Evolutionary conservation across 2,329 filamentous ascomycete species (phyloP).

Genomic region (Periconia sp.): DNA sequence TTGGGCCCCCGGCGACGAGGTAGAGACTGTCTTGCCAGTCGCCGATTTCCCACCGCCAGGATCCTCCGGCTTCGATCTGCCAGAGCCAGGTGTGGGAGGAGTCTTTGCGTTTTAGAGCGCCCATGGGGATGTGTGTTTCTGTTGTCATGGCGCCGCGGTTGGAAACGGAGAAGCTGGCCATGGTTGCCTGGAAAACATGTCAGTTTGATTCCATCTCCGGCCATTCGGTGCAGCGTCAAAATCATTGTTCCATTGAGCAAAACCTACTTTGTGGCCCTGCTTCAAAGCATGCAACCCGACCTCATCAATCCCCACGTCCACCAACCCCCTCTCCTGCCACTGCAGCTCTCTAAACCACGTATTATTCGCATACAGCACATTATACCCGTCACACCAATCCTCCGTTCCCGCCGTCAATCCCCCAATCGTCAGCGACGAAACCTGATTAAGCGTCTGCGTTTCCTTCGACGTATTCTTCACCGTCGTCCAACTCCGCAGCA

Average conservation of each 20-base stretch:
- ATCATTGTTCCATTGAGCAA: too few relatives aligned
- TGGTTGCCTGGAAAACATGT: background rate
- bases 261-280: background rate
- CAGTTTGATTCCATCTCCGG: too few relatives aligned
- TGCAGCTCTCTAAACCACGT: constrained; percentile 7
- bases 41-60: constrained; percentile 3
- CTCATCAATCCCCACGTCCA: constrained; percentile 2
- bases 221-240: too few relatives aligned
- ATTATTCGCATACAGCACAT: background rate
- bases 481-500: constrained; percentile 1
- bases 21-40: constrained; percentile 5
- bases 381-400: constrained; percentile 4
- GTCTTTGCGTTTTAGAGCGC: background rate
- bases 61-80: constrained; percentile 5
- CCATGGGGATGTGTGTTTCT: constrained; percentile 6
- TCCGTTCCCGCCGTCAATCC: background rate
- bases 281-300: background rate
- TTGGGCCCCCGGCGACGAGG: constrained; percentile 2
- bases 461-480: background rate
- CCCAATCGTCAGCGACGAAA: constrained; percentile 1
- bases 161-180: background rate
- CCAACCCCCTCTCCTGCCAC: constrained; percentile 1
- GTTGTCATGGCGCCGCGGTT: constrained; percentile 2
- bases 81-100: constrained; percentile 3
- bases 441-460: background rate